A percentile compares a stretch with the other conserved stretches of the same genome.
phyloP scores from a whole-genome alignment of 2,329 filamentous ascomycete species.

The Conoideocrella luteorostrata region DNA sequence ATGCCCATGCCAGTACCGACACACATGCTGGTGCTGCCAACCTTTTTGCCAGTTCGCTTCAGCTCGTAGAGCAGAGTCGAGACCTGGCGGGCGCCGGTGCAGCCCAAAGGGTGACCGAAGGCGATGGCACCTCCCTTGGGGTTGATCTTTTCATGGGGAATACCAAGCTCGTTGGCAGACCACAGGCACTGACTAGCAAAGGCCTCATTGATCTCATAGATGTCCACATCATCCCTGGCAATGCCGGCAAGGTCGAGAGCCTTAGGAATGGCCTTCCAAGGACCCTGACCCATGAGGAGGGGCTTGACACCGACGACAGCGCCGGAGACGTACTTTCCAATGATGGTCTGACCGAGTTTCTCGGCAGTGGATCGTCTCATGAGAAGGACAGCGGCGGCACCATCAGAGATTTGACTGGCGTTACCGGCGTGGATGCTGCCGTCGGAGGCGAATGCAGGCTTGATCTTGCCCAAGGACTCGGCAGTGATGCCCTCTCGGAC shows the following conservation, averaged over 20 bases:
- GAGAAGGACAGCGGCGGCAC: conserved; percentile 87
- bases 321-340: conserved; percentile 87
- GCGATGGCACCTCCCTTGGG: conserved; percentile 96
- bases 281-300: conserved; percentile 91
- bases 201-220: conserved; percentile 98
- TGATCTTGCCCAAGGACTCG: conserved; percentile 87
- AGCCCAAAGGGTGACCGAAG: conserved; percentile 90
- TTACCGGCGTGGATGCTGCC: conserved; percentile 95
- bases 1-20: conserved; percentile 96
- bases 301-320: conserved; percentile 85
- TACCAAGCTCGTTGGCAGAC: conserved; percentile 81
- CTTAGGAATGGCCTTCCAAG: conserved; percentile 92
- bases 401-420: conserved; percentile 91
- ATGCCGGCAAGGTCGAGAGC: conserved; percentile 84
- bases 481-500: conserved; percentile 77
- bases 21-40: conserved; percentile 95
- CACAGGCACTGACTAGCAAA: conserved; percentile 93
- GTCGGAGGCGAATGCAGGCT: conserved; percentile 82
- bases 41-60: conserved; percentile 72
- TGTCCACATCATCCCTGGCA: conserved; percentile 83
- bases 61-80: conserved; percentile 88
- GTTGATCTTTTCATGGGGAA: conserved; percentile 85
- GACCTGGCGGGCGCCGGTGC: conserved; percentile 89
- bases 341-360: conserved; percentile 76
- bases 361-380: conserved; percentile 93